phyloP scores from a whole-genome alignment of 2,329 filamentous ascomycete genomes.

The Curvularia sp. region DNA sequence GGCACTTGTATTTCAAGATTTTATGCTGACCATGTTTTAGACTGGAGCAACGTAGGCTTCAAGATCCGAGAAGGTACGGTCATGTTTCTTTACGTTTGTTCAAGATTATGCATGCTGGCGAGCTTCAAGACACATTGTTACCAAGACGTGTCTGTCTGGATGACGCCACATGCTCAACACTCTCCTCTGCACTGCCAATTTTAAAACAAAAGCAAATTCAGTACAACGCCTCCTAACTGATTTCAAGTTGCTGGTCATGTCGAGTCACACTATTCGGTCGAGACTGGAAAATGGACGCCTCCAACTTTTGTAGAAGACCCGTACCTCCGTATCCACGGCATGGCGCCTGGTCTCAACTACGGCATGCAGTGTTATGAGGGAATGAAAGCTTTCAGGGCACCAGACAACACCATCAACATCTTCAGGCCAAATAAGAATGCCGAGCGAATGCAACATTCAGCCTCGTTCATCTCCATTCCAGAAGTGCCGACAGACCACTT shows the following conservation, averaged over 20 bases:
- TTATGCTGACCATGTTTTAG: constrained; percentile 51
- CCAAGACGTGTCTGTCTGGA: neutral
- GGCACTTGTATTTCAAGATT: neutral
- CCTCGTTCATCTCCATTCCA: constrained; percentile 82
- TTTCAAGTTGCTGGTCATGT: constrained; percentile 86
- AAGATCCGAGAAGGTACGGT: constrained; percentile 81
- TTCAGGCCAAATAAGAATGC: constrained; percentile 91
- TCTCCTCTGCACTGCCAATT: neutral
- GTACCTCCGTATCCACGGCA: constrained; percentile 87
- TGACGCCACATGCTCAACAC: neutral
- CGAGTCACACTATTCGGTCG: constrained; percentile 80
- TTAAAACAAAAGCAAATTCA: neutral
- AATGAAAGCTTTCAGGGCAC: constrained; percentile 91
- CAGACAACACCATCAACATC: constrained; percentile 76
- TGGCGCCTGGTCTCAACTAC: constrained; percentile 95
- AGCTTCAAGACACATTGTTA: neutral
- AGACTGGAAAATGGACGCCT: constrained; percentile 77
- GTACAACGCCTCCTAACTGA: constrained; percentile 12
- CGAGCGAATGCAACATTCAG: constrained; percentile 81
- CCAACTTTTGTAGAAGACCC: constrained; percentile 83
- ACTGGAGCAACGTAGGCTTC: constrained; percentile 95
- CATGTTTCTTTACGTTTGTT: neutral
- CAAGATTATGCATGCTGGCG: neutral
- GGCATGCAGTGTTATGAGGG: constrained; percentile 96
- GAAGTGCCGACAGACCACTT: constrained; percentile 79